These are phyloP conservation scores for Citrus sinensis DNA, from an alignment of 345 rosid species.

Conservation along the genomic window DNA sequence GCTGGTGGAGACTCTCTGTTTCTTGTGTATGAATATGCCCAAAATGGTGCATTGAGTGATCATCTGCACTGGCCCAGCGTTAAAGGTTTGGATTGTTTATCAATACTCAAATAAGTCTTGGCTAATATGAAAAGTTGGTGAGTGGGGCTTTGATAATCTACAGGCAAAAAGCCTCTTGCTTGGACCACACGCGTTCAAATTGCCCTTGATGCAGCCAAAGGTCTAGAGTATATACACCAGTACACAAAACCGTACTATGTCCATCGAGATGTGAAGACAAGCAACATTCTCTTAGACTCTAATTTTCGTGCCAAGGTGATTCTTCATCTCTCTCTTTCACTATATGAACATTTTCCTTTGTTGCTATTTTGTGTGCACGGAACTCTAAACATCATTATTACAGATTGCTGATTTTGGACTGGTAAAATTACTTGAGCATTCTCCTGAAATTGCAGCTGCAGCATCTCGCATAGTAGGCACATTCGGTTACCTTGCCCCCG, in stretches of 20 bases:
- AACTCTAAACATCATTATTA: conserved; percentile 2
- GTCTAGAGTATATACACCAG: conserved; percentile 39
- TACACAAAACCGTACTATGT: conserved; percentile 28
- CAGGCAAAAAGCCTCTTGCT: conserved; percentile 31
- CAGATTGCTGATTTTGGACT: conserved; percentile 42
- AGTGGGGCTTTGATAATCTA: not conserved
- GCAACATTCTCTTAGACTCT: conserved; percentile 35
- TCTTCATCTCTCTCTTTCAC: not conserved
- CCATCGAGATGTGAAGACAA: conserved; percentile 36
- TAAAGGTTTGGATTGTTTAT: conserved; percentile 15
- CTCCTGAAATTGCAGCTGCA: conserved; percentile 27
- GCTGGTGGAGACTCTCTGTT: conserved; percentile 35
- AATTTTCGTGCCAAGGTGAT: conserved; percentile 34
- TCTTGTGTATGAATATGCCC: conserved; percentile 37
- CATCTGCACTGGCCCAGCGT: conserved; percentile 20
- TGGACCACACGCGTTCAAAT: conserved; percentile 30
- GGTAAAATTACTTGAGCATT: conserved; percentile 31
- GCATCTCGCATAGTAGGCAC: conserved; percentile 39
- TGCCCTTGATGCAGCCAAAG: conserved; percentile 39
- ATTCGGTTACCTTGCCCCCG: conserved; percentile 43
- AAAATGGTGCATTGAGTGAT: conserved; percentile 36
- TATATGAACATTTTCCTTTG: not conserved
- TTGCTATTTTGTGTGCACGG: not conserved
- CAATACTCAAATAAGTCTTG: not conserved
- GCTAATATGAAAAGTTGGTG: not conserved